phyloP scores from a whole-genome alignment of 2,329 filamentous ascomycete species.

The Akanthomyces dipterigenus region DNA sequence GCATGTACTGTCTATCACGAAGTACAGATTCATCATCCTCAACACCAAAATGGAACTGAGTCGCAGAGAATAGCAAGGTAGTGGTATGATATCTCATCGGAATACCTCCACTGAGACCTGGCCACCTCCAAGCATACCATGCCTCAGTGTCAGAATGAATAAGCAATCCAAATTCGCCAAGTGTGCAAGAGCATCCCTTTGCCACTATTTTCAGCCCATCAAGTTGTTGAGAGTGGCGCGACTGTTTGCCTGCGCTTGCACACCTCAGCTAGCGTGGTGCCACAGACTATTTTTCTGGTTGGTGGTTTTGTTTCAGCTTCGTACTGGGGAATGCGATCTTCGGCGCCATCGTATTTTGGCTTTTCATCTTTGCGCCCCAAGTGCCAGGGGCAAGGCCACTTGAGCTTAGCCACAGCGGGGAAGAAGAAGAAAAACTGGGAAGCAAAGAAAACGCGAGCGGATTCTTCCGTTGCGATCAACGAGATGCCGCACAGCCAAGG shows the following conservation, averaged over 20 bases:
- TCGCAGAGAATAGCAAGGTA: too few species aligned
- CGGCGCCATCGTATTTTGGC: not conserved
- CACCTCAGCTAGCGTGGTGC: not conserved
- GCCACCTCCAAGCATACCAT: too few species aligned
- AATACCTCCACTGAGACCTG: too few species aligned
- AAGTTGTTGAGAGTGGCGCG: not conserved
- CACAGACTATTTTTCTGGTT: not conserved
- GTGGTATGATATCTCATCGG: too few species aligned
- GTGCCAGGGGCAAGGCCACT: not conserved
- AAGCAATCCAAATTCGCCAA: too few species aligned
- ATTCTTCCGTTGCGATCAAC: too few species aligned
- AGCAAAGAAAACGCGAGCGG: not conserved
- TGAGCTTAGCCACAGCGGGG: not conserved
- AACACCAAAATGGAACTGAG: too few species aligned
- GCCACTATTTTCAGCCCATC: not conserved
- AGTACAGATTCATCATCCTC: too few species aligned
- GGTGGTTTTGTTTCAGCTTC: constrained; percentile 7
- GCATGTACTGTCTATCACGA: too few species aligned
- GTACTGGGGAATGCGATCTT: not conserved
- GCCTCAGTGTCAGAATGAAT: too few species aligned
- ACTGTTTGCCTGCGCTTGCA: not conserved
- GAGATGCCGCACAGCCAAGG: not conserved
- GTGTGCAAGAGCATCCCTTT: too few species aligned
- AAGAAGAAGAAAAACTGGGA: not conserved
- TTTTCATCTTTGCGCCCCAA: not conserved